Evolutionary conservation across 192 early-diverging fungal species (phyloP), one percentile per base, ranked within the genome.

Genomic region (Rhizophagus sp.): DNA sequence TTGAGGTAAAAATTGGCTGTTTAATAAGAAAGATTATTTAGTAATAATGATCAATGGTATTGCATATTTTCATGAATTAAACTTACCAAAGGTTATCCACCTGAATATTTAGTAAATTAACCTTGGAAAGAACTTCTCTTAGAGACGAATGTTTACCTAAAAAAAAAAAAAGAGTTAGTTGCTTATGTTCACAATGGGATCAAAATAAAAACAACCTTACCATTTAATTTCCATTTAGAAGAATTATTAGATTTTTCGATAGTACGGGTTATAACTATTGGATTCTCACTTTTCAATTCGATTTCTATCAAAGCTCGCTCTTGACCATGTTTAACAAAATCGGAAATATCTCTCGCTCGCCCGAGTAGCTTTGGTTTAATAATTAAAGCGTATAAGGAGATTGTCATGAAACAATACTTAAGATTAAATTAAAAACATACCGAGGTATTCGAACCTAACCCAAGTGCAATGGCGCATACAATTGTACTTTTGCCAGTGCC

Each of bases 401-500:
- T 47, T 27, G 3, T 12, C 1, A 34, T 64, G 39, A 77, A 19
- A 12, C 6, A 61, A 62, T 44, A 27, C 8, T 13, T 27, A 22
- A 3, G 64, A 33, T 10, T 19, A 57, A 41, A 83, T 9, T 7
- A 75, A 65, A 30, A 87, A 39, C 19, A 77, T 78, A 89, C 80
- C 27, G 88, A 83, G 4, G 93, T 86, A 62, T 90, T 90, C 41
- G 95, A 96, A 25, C 93, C 97, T 19, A 98, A 88, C 7, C 97
- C 98, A n/a, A 99, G 84, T 15, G 96, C 97, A 70, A 99, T 93
- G 0, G 96, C 97, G 82, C 97, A 98, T 2, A 99, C 97, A 50
- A 98, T 93, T 0, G 96, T 96, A 61, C 92, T 94, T 81, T 99
- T 99, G 65, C 98, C 98, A 0, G 98, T 97, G 10, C 97, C 97